Evolutionary conservation across 2,329 filamentous ascomycete species (phyloP).

Genomic region (Pseudogymnoascus sp.): DNA sequence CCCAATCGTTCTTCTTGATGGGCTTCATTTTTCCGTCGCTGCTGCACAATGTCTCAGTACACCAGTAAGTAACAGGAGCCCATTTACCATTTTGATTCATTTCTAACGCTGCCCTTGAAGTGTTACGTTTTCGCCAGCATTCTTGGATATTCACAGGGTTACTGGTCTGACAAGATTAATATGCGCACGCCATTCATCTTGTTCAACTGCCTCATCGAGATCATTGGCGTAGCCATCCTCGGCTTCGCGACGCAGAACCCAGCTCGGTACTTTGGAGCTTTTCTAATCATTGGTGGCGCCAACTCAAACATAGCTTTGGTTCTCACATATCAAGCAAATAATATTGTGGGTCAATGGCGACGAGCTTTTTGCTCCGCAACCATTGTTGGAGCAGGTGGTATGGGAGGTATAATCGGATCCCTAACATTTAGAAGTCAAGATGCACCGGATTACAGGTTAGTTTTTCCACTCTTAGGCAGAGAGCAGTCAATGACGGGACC

Average conservation of each 20-base stretch:
- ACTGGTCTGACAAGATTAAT: constrained; percentile 42
- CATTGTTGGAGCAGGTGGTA: constrained; percentile 65
- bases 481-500: background rate
- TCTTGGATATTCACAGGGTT: constrained; percentile 36
- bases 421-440: constrained; percentile 60
- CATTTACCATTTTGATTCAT: background rate
- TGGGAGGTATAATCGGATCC: constrained; percentile 70
- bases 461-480: background rate
- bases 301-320: constrained; percentile 69
- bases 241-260: constrained; percentile 40
- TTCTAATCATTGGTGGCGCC: background rate
- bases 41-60: constrained; percentile 45
- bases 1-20: constrained; percentile 58
- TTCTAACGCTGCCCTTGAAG: background rate
- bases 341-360: constrained; percentile 84
- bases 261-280: constrained; percentile 47
- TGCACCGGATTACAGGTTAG: constrained; percentile 36
- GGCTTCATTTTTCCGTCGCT: constrained; percentile 44
- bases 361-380: constrained; percentile 70
- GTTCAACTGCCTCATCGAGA: constrained; percentile 38
- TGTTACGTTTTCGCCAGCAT: constrained; percentile 36
- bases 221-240: constrained; percentile 32
- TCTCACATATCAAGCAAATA: constrained; percentile 78
- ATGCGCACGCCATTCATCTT: constrained; percentile 42
- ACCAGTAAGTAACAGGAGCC: constrained; percentile 28